Evolutionary conservation across 495 filamentous ascomycete genomes (phyloP), one percentile per base, ranked within the genome.

Genomic region (Pyrenula aspistea): DNA sequence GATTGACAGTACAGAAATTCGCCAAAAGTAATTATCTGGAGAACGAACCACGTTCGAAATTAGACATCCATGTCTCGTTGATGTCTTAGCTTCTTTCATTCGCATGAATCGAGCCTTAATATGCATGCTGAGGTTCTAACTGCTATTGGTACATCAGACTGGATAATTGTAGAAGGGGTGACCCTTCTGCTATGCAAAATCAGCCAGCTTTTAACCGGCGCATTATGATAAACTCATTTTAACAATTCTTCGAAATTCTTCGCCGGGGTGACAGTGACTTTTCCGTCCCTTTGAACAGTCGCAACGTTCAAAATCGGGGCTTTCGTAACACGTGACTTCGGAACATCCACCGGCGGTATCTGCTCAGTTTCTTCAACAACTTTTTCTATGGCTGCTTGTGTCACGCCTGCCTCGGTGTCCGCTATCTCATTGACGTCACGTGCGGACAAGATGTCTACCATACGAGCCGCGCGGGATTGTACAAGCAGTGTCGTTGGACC

Each of bases 351-450:
- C 67, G n/a, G 60, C 67, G 11, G 63, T 65, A n/a, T 72, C 51
- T 52, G 76, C 72, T 2, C 83, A 42, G 31, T 4, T 42, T 4
- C 15, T 42, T 15, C 31, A 15, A 42, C 67, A 15, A 76, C 72
- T 21, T 68, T 61, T 22, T 83, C 71, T 3, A 79, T 70, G 0
- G 73, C 74, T 1, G 84, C 81, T 19, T 82, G 73, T 49, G 90
- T 79, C 31, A 74, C 61, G 12, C 72, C 73, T 1, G 72, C 62
- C 22, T 71, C 81, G 1, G 83, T 69, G 59, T 87, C 83, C 0
- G 93, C 92, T 25, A 95, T 81, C 71, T 96, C 93, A 57, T 91
- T 89, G 55, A 95, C 80, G 55, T 97, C 87, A 15, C 80, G 77
- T 11, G 72, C 72, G 19, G 81, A 85, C 54, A 98, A 69, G 3